phyloP scores from a whole-genome alignment of 495 filamentous ascomycete genomes.

The Penicillium verhagenii region DNA sequence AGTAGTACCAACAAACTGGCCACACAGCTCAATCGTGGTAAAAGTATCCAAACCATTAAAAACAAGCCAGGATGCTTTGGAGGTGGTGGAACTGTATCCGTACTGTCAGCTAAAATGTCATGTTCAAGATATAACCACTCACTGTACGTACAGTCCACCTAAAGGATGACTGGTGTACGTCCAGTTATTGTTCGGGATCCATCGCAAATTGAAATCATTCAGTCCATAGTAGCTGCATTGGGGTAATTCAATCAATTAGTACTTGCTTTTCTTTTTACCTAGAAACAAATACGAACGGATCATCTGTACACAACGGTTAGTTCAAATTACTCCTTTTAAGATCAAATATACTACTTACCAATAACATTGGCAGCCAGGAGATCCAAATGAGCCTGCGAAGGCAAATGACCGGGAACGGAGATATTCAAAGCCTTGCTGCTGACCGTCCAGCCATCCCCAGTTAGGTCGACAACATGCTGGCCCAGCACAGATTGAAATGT shows the following conservation, averaged over 20 bases:
- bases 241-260: conserved; percentile 8
- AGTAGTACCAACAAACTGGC: conserved; percentile 57
- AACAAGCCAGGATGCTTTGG: conserved; percentile 50
- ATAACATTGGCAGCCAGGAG: conserved; percentile 53
- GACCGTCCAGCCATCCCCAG: conserved; percentile 55
- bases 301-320: conserved; percentile 29
- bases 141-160: conserved; percentile 41
- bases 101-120: neutral
- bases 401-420: conserved; percentile 57
- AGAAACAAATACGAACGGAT: conserved; percentile 44
- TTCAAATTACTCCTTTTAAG: neutral
- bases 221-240: conserved; percentile 47
- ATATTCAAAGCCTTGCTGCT: conserved; percentile 51
- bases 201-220: conserved; percentile 63
- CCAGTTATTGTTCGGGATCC: conserved; percentile 61
- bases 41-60: conserved; percentile 71
- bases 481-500: conserved; percentile 14
- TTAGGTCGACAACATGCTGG: conserved; percentile 51
- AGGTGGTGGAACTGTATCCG: conserved; percentile 15
- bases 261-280: neutral
- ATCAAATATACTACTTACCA: conserved; percentile 21
- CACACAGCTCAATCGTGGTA: conserved; percentile 60
- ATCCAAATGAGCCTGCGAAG: conserved; percentile 64
- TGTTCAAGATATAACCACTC: neutral
- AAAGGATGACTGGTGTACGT: conserved; percentile 59